These are phyloP conservation scores for Saturnispora sanitii DNA, from an alignment of 805 yeast genomes.

Conservation along the genomic window DNA sequence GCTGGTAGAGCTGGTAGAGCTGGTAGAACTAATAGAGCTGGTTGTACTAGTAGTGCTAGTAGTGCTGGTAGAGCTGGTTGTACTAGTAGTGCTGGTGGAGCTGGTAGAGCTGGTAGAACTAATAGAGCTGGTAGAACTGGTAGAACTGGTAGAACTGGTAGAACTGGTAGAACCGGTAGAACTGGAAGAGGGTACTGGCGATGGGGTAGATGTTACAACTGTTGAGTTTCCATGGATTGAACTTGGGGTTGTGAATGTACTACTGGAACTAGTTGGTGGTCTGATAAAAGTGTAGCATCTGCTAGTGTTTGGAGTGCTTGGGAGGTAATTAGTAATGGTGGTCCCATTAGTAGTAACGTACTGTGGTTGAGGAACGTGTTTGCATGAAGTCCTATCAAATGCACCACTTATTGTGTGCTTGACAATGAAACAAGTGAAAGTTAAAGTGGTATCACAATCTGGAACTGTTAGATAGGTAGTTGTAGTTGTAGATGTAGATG, in stretches of 20 bases:
- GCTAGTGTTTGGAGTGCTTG: neutral
- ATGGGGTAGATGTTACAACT: neutral
- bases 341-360: no score
- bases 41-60: constrained; percentile 17
- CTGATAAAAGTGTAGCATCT: constrained; percentile 5
- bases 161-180: neutral
- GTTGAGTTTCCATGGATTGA: neutral
- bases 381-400: no score
- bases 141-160: neutral
- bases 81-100: constrained; percentile 3
- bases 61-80: constrained; percentile 18
- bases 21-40: neutral
- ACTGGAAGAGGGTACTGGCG: neutral
- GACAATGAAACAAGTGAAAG: neutral
- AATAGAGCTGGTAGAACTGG: constrained; percentile 1
- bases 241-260: constrained; percentile 1
- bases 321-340: no score
- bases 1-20: neutral
- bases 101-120: neutral
- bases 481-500: constrained; percentile 5
- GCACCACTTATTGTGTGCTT: neutral
- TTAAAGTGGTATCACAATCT: neutral
- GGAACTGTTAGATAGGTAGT: neutral
- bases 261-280: neutral
- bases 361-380: no score